Percentiles rank a stretch among this genome's conserved stretches.
These are phyloP conservation scores for Candida tallmaniae DNA, from an alignment of 805 yeast species.

Conservation along the genomic window DNA sequence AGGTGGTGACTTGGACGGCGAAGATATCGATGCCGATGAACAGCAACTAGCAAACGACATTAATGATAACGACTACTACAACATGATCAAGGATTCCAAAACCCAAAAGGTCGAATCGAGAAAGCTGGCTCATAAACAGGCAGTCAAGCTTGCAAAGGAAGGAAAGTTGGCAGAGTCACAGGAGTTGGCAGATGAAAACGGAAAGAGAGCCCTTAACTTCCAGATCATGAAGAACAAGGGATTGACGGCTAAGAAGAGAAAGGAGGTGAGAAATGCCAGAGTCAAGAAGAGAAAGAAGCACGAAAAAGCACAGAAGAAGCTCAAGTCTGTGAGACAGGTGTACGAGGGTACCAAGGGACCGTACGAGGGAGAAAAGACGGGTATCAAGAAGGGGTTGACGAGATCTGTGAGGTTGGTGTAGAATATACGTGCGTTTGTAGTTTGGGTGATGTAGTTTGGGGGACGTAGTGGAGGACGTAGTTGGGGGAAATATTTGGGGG, in stretches of 20 bases:
- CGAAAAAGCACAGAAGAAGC: constrained; percentile 90
- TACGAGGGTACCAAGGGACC: constrained; percentile 64
- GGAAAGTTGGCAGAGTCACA: constrained; percentile 74
- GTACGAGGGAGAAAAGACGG: constrained; percentile 92
- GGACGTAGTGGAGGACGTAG: no score
- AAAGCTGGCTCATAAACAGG: constrained; percentile 60
- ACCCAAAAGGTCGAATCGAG: constrained; percentile 49
- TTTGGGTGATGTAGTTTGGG: no score
- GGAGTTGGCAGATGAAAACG: constrained; percentile 66
- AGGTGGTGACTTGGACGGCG: constrained; percentile 48
- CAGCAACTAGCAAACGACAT: constrained; percentile 43
- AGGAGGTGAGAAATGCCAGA: constrained; percentile 91
- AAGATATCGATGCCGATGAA: constrained; percentile 48
- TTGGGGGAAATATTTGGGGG: no score
- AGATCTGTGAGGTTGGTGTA: constrained; percentile 70
- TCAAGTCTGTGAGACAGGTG: constrained; percentile 87
- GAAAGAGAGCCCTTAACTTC: constrained; percentile 91
- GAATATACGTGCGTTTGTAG: neutral
- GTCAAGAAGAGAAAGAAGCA: constrained; percentile 98
- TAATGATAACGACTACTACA: constrained; percentile 57
- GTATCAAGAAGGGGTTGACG: constrained; percentile 93
- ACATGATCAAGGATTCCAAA: constrained; percentile 46
- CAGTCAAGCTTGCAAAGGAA: constrained; percentile 74
- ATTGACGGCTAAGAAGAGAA: constrained; percentile 86
- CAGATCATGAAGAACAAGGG: constrained; percentile 97